Evolutionary conservation across 164 flowering plant species (phyloP).

Genomic region (Vitis rotundifolia): DNA sequence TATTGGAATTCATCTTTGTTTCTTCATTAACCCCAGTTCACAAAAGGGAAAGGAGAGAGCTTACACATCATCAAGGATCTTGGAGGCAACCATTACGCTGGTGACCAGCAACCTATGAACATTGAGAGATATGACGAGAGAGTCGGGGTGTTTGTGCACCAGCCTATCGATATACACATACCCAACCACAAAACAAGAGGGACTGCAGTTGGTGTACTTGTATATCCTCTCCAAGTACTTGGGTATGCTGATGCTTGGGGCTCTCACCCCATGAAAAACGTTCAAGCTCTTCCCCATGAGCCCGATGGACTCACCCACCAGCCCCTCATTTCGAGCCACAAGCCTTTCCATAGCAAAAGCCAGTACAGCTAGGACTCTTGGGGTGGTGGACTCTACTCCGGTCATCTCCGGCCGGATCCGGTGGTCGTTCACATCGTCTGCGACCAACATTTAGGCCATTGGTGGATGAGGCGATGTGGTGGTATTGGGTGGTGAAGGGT

Average conservation of each 20-base stretch:
- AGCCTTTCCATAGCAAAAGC: conserved; percentile 64
- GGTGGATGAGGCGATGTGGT: neutral
- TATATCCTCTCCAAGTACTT: conserved; percentile 87
- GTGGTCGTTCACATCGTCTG: conserved; percentile 17
- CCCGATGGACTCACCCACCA: conserved; percentile 17
- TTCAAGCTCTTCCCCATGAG: conserved; percentile 45
- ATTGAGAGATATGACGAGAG: conserved; percentile 73
- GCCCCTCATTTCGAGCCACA: conserved; percentile 72
- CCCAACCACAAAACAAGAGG: conserved; percentile 90
- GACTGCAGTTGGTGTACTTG: conserved; percentile 85
- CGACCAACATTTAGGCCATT: conserved; percentile 40
- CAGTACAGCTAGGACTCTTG: conserved; percentile 60
- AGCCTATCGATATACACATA: conserved; percentile 82
- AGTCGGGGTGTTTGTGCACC: conserved; percentile 70
- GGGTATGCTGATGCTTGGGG: conserved; percentile 74
- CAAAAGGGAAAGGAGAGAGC: conserved; percentile 13
- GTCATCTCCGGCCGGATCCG: conserved; percentile 14
- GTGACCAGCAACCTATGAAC: conserved; percentile 88
- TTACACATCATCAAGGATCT: conserved; percentile 92
- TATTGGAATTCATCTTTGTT: too few relatives aligned
- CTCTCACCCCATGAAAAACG: conserved; percentile 74
- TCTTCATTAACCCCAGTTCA: neutral
- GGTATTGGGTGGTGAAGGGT: neutral
- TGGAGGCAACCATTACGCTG: conserved; percentile 86
- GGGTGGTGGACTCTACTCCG: conserved; percentile 34